Base-by-base conservation (phyloP, 805 yeast species). In the Isabelozyma heimii region DNA sequence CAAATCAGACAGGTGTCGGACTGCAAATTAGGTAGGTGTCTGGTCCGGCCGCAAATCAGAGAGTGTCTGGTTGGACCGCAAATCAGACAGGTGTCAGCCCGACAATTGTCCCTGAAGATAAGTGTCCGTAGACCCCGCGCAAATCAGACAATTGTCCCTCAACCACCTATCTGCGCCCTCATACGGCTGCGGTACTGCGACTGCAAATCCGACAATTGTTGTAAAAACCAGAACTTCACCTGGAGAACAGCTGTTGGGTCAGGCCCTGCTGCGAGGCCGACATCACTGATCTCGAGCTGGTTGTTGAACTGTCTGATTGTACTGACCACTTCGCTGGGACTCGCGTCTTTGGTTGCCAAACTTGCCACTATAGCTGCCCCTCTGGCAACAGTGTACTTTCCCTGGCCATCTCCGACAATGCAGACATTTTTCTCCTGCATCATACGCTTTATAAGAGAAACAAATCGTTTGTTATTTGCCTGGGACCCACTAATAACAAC, bases 401-500 rank as follows among this genome's bases (percentile, higher is more conserved):
- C 49, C 16, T 53, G 45, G 8, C 43, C 45, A 4, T 44, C 37
- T 15, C 15, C 14, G n/a, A 47, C 13, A 5, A 42, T 28, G 17
- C 26, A 45, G 20, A 46, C 43, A 6, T 33, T 28, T 45, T 26
- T 43, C 3, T 26, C 40, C 3, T 56, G 49, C 16, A 49, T 44
- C 6, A 37, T 15, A 30, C 43, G 43, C 42, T 37, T 10, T 4
- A 49, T 14, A 20, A 44, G 20, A 16, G 41, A 39, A 6, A 43
- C 46, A 33, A 80, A 66, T 46, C 83, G 57, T 4, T 17, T 12
- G 52, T 82, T 82, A 40, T 70, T 67, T 3, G 79, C 79, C 57
- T 81, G 85, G 35, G 83, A 77, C 4, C 87, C 87, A 53, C 77
- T 70, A 2, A 81, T 61, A n/a, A 67, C 54, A 7, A 82, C 59